These are phyloP conservation scores for Tulasnella sp. DNA, from an alignment of 768 basidiomycete genomes.

Conservation along the genomic window DNA sequence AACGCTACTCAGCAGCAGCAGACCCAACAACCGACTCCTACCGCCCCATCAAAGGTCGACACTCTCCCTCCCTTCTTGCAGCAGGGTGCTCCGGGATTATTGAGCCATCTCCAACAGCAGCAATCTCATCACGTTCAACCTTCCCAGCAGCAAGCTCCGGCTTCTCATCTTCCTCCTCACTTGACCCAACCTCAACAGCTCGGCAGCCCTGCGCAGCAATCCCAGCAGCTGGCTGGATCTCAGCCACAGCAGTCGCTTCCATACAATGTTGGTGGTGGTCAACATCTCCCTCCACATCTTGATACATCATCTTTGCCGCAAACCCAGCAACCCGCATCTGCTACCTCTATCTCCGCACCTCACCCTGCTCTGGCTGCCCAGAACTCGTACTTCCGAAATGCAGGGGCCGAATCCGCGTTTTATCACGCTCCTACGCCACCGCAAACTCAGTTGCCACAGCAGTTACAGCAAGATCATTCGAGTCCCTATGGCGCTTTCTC, in stretches of 20 bases:
- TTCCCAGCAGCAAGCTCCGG: neutral
- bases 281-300: conserved; percentile 1
- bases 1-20: neutral
- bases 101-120: conserved; percentile 5
- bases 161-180: conserved; percentile 1
- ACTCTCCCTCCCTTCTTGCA: conserved; percentile 2
- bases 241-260: neutral
- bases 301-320: neutral
- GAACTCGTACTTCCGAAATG: conserved; percentile 16
- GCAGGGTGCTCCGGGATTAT: conserved; percentile 7
- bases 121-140: neutral
- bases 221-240: neutral
- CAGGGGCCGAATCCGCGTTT: neutral
- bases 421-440: conserved; percentile 16
- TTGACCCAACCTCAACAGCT: conserved; percentile 1
- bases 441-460: conserved; percentile 16
- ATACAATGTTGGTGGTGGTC: neutral
- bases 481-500: conserved; percentile 20
- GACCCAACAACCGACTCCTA: neutral
- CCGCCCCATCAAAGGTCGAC: neutral
- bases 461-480: conserved; percentile 6
- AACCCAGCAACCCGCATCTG: neutral
- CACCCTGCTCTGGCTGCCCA: conserved; percentile 17
- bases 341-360: neutral
- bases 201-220: conserved; percentile 4